Base-by-base conservation (phyloP, 2,329 filamentous ascomycete genomes). In the Fusarium neocosmosporiellum region DNA sequence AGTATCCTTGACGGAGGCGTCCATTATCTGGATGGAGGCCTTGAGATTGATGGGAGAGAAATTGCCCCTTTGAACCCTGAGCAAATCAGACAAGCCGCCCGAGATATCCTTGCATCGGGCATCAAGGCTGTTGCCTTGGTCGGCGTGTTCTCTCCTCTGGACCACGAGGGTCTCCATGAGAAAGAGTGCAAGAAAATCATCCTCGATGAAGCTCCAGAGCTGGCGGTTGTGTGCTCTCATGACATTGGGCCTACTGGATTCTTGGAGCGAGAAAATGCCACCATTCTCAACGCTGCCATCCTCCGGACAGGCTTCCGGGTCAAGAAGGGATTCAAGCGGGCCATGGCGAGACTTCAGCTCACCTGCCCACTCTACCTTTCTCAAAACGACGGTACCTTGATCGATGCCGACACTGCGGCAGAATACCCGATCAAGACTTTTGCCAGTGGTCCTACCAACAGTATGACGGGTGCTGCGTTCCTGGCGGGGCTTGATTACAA, bases 201-300 rank as follows among this genome's bases (percentile, higher is more conserved):
- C n/a, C 78, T 80, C 0, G 67, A 82, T 5, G 78, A 80, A 13
- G 75, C 76, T 6, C 83, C 84, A 1, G 71, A 69, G 6, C 69
- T 85, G 0, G 75, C 79, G 1, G 78, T 86, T 0, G 83, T 85
- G 1, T 86, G 83, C 67, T 86, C 84, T 0, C 81, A 83, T 37
- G 78, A 83, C 27, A 83, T 87, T 20, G 85, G 83, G 1, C 82
- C 82, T 2, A 83, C 83, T 0, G 86, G 86, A 1, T 74, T 86
- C 1, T 69, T 86, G 13, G 82, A 84, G 69, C 69, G 87, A 20
- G 87, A 89, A 73, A 89, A 89, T 78, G 87, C 87, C 6, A 86
- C 86, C 3, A 88, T 89, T 22, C 81, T 89, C 55, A 89, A 89
- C 64, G 87, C 87, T 3, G 84, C 87, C 8, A 85, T 89, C 55